Evolutionary conservation across 371 early-diverging fungal species (phyloP).

Genomic region (Fennellomyces sp.): DNA sequence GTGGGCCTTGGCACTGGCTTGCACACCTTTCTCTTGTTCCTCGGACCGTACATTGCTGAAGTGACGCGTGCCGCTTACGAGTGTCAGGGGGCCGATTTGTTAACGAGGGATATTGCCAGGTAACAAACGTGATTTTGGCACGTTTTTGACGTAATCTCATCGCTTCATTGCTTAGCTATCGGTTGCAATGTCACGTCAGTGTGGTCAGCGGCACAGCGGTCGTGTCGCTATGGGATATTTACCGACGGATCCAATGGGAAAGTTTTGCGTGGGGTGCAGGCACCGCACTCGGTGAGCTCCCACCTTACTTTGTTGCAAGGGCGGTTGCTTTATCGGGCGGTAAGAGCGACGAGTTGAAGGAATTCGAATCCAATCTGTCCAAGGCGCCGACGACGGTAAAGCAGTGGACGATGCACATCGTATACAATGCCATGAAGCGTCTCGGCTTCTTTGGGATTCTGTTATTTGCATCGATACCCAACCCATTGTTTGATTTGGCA

Average conservation of each 20-base stretch:
- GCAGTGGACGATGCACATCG: slow-evolving; percentile 62
- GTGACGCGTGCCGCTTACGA: slow-evolving; percentile 83
- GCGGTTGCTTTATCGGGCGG: slow-evolving; percentile 82
- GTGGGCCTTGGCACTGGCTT: slow-evolving; percentile 92
- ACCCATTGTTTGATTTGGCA: slow-evolving; percentile 94
- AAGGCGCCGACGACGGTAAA: slow-evolving; percentile 51
- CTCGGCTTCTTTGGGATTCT: slow-evolving; percentile 90
- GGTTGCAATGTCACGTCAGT: slow-evolving; percentile 26
- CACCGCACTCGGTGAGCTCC: slow-evolving; percentile 92
- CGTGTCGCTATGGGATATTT: slow-evolving; percentile 61
- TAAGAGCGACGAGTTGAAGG: slow-evolving; percentile 62
- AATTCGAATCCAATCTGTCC: slow-evolving; percentile 56
- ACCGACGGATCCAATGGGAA: slow-evolving; percentile 72
- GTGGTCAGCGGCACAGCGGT: slow-evolving; percentile 10
- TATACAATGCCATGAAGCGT: slow-evolving; percentile 68
- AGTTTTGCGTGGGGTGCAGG: slow-evolving; percentile 91
- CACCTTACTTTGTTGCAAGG: slow-evolving; percentile 93
- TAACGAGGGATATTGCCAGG: slow-evolving; percentile 21
- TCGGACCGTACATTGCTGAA: slow-evolving; percentile 88
- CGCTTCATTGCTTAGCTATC: slow-evolving; percentile 26
- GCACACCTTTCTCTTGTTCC: slow-evolving; percentile 91
- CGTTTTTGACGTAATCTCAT: background rate
- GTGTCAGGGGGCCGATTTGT: slow-evolving; percentile 63
- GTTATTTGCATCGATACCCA: slow-evolving; percentile 92
- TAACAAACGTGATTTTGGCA: slow-evolving; percentile 5